Conservation (phyloP, 192 early-diverging fungal species). For the Chytriomyces sp. region DNA sequence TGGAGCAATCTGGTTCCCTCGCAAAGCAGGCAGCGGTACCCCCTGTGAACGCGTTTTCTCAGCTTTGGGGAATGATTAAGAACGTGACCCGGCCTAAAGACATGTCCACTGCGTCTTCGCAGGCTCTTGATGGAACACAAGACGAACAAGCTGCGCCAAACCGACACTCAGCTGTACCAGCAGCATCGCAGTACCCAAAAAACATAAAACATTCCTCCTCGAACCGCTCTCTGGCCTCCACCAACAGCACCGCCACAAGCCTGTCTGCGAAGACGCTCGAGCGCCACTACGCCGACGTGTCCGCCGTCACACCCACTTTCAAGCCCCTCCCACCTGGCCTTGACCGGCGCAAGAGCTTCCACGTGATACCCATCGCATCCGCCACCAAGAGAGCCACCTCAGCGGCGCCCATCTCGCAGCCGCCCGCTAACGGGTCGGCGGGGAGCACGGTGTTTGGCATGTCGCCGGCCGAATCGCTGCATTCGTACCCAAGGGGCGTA, state of each 20-base stretch:
- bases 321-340: too few species aligned
- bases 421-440: neutral
- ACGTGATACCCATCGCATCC: neutral
- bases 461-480: neutral
- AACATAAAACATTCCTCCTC: too few species aligned
- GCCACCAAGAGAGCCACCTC: neutral
- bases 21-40: too few species aligned
- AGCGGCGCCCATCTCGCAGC: neutral
- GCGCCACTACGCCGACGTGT: too few species aligned
- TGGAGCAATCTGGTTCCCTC: too few species aligned
- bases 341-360: neutral
- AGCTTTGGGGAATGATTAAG: constrained; percentile 30
- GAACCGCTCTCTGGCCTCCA: neutral
- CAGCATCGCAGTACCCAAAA: too few species aligned
- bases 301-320: too few species aligned
- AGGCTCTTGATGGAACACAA: neutral
- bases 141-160: neutral
- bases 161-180: too few species aligned
- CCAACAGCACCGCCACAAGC: too few species aligned
- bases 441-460: neutral
- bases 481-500: neutral
- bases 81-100: constrained; percentile 6
- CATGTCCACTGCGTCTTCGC: neutral
- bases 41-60: constrained; percentile 26
- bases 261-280: too few species aligned